Evolutionary conservation across 495 filamentous ascomycete genomes (phyloP).

Genomic region (Xylaria cubensis): DNA sequence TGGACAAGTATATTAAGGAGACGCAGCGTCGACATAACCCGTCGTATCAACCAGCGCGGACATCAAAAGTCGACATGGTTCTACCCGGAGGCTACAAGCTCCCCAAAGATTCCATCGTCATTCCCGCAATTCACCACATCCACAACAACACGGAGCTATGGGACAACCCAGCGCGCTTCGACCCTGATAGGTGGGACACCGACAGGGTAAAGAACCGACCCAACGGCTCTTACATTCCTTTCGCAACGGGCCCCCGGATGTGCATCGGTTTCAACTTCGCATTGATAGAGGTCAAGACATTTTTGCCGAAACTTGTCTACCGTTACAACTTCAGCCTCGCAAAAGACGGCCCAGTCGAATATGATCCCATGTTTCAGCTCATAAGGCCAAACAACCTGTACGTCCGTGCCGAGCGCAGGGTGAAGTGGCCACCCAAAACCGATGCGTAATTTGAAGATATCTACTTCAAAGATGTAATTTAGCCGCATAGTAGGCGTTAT

Average conservation of each 20-base stretch:
- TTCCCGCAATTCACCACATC: slow-evolving; percentile 57
- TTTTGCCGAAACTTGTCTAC: slow-evolving; percentile 59
- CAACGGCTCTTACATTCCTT: slow-evolving; percentile 57
- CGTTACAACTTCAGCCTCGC: slow-evolving; percentile 54
- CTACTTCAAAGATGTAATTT: not conserved
- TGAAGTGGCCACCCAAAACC: slow-evolving; percentile 48
- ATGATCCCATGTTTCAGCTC: slow-evolving; percentile 64
- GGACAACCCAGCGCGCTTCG: slow-evolving; percentile 58
- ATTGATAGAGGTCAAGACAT: slow-evolving; percentile 58
- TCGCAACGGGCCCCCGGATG: slow-evolving; percentile 55
- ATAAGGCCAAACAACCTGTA: slow-evolving; percentile 64
- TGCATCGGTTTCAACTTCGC: slow-evolving; percentile 69
- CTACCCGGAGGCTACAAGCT: slow-evolving; percentile 62
- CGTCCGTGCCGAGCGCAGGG: slow-evolving; percentile 53
- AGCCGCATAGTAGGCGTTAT: not conserved
- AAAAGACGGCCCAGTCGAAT: slow-evolving; percentile 54
- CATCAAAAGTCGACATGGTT: slow-evolving; percentile 55
- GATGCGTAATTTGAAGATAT: slow-evolving; percentile 67
- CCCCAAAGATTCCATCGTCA: slow-evolving; percentile 55
- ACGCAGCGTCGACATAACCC: slow-evolving; percentile 62
- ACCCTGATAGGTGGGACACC: slow-evolving; percentile 63
- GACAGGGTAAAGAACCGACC: slow-evolving; percentile 54
- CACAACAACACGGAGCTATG: slow-evolving; percentile 60
- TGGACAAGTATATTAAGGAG: slow-evolving; percentile 66
- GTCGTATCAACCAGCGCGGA: slow-evolving; percentile 62